Evolutionary conservation across 495 filamentous ascomycete species (phyloP).

Genomic region (Lasiosphaeriaceae sp.): DNA sequence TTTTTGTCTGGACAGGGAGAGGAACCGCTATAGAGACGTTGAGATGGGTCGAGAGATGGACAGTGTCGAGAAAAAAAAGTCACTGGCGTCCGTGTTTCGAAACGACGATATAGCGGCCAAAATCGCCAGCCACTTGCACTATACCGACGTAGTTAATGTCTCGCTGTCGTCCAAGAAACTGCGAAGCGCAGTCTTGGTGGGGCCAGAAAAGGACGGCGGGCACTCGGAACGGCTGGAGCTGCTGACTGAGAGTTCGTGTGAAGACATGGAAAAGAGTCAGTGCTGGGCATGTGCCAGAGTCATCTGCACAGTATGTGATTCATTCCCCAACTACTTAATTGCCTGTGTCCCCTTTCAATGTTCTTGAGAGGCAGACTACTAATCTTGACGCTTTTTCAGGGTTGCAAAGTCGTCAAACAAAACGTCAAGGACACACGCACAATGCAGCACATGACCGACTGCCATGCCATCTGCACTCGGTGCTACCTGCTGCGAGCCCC

Average conservation of each 20-base stretch:
- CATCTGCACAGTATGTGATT: neutral
- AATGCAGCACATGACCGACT: constrained; percentile 3
- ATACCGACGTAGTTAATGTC: neutral
- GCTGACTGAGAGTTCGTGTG: neutral
- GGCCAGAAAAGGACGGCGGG: neutral
- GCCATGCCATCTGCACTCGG: constrained; percentile 4
- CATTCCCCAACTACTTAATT: neutral
- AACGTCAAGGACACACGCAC: neutral
- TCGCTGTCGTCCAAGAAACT: neutral
- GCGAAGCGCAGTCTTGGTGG: neutral
- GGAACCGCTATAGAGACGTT: neutral
- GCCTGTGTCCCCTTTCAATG: neutral
- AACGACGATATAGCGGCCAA: neutral
- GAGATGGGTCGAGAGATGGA: neutral
- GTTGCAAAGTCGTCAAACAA: neutral
- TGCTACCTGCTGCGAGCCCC: constrained; percentile 3
- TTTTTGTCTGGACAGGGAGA: neutral
- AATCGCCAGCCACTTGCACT: neutral
- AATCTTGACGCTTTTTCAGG: too few relatives aligned
- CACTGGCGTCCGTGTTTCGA: neutral
- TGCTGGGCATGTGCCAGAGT: constrained; percentile 7
- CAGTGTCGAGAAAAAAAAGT: neutral
- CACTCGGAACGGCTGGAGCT: neutral
- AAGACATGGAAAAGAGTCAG: neutral
- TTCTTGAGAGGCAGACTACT: neutral